Evolutionary conservation across 805 yeast genomes (phyloP).

Genomic region (Kodamaea laetipori): DNA sequence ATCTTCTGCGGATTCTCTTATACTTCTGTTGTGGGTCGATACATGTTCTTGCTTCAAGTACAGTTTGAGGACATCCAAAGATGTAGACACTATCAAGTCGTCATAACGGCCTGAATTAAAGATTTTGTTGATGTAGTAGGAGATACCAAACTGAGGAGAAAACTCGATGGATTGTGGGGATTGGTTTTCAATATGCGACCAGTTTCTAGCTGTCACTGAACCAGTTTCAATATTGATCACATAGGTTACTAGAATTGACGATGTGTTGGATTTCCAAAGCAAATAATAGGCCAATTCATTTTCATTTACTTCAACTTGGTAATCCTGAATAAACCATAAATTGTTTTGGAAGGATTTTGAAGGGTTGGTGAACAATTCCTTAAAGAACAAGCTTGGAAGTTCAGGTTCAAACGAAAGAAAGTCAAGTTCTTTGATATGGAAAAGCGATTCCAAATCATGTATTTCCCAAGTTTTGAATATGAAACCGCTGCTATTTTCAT

Average conservation of each 20-base stretch:
- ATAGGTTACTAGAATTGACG: slow-evolving; percentile 35
- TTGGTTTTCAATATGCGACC: slow-evolving; percentile 19
- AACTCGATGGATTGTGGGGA: slow-evolving; percentile 20
- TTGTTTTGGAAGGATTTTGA: slow-evolving; percentile 11
- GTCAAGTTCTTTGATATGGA: slow-evolving; percentile 17
- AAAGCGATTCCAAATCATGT: slow-evolving; percentile 3
- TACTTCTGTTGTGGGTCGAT: slow-evolving; percentile 17
- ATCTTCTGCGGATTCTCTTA: slow-evolving; percentile 32
- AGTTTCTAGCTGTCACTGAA: slow-evolving; percentile 13
- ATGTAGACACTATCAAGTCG: slow-evolving; percentile 50
- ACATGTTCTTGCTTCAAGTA: slow-evolving; percentile 29
- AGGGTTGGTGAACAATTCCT: slow-evolving; percentile 3
- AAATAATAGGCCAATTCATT: slow-evolving; percentile 28
- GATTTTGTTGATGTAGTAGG: slow-evolving; percentile 46
- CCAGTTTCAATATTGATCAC: slow-evolving; percentile 19
- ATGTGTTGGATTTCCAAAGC: slow-evolving; percentile 67
- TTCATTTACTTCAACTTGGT: slow-evolving; percentile 4
- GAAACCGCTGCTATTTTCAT: slow-evolving; percentile 20
- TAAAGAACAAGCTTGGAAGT: slow-evolving; percentile 15
- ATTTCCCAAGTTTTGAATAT: slow-evolving; percentile 29
- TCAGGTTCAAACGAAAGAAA: slow-evolving; percentile 23
- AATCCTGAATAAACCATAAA: slow-evolving; percentile 52
- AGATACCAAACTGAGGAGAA: slow-evolving; percentile 31
- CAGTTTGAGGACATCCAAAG: slow-evolving; percentile 51
- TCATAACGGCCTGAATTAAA: slow-evolving; percentile 54